Evolutionary conservation across 2,329 filamentous ascomycete species (phyloP), one percentile per base, ranked within the genome.

Genomic region (Apiospora sp.): DNA sequence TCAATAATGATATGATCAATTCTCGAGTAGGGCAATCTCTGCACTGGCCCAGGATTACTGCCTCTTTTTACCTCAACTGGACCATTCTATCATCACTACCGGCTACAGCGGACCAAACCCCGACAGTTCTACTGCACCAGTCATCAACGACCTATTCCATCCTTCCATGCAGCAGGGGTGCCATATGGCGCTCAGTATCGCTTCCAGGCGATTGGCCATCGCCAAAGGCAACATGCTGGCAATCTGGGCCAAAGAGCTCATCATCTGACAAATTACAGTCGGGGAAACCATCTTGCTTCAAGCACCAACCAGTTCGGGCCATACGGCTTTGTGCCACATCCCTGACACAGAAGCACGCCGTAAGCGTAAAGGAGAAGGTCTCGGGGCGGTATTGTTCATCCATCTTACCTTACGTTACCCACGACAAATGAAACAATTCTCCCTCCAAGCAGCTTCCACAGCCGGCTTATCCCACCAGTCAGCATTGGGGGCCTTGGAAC

Each of bases 261-360:
- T 61, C 58, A 64, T 10, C 34, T 64, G 58, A 64, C 58, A 64
- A 64, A 64, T 64, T 41, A n/a, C 19, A 64, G 30, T 13, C 34
- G 34, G n/a, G 58, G 19, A 41, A 41, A 22, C 22, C 58, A 41
- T 22, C 58, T 64, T 41, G 19, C 30, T 64, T 22, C 34, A n/a
- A 22, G 34, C 58, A 41, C 34, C 34, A 41, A 41, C n/a, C 34
- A 37, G 58, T 64, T 24, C 58, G 58, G 34, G 34, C 34, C 58
- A 64, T 41, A 64, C 58, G 58, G 58, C 58, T 64, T 34, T 64
- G 58, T 64, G 19, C 58, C 58, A 64, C 58, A 64, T 13, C 58
- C 58, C 22, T 64, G 8, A 24, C 30, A 49, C 46, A 27, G n/a
- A 51, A 12, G n/a, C n/a, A 64, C 58, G 34, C 58, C 58, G 22